Percentiles rank a stretch among this genome's conserved stretches.
phyloP scores from a whole-genome alignment of 495 filamentous ascomycete species.

The Podospora pseudocomata region DNA sequence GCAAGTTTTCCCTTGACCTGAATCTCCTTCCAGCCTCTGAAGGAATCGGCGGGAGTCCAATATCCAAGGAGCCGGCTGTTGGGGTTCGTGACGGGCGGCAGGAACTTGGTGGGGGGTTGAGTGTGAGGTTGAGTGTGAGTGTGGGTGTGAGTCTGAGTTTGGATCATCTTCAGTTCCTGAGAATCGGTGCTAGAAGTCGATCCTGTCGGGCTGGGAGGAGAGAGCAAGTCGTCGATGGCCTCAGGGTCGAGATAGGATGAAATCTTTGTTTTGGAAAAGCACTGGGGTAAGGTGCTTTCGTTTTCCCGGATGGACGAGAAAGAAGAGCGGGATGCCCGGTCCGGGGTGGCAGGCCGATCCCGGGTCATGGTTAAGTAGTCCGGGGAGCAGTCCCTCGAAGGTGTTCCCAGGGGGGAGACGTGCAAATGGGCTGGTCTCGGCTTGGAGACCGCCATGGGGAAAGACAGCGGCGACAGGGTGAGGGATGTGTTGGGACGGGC shows the following conservation, averaged over 20 bases:
- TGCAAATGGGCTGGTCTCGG: slow-evolving; percentile 23
- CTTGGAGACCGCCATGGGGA: slow-evolving; percentile 29
- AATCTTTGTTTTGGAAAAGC: slow-evolving; percentile 64
- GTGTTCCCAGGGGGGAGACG: slow-evolving; percentile 16
- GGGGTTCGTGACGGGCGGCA: slow-evolving; percentile 43
- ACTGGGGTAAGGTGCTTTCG: slow-evolving; percentile 59
- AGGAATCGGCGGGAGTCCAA: slow-evolving; percentile 68
- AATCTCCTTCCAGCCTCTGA: slow-evolving; percentile 70
- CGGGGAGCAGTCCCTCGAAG: slow-evolving; percentile 22
- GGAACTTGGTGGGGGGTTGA: slow-evolving; percentile 34
- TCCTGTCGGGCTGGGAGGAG: slow-evolving; percentile 21
- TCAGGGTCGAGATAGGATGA: slow-evolving; percentile 51
- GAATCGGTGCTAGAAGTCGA: slow-evolving; percentile 15
- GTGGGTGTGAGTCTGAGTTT: slow-evolving; percentile 29
- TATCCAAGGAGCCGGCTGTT: slow-evolving; percentile 52
- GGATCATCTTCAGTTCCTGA: slow-evolving; percentile 35
- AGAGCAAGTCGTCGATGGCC: slow-evolving; percentile 39
- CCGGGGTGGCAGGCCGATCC: slow-evolving; percentile 30
- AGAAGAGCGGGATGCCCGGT: slow-evolving; percentile 46
- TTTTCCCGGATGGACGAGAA: slow-evolving; percentile 58
- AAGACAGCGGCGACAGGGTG: slow-evolving; percentile 10
- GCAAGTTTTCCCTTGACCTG: slow-evolving; percentile 59
- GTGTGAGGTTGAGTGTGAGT: not conserved
- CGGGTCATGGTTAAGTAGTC: slow-evolving; percentile 33
- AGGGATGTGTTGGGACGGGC: slow-evolving; percentile 12